Percentiles rank a stretch among this genome's conserved stretches.
phyloP scores from a whole-genome alignment of 192 early-diverging fungal species.

The Coemansia sp. region DNA sequence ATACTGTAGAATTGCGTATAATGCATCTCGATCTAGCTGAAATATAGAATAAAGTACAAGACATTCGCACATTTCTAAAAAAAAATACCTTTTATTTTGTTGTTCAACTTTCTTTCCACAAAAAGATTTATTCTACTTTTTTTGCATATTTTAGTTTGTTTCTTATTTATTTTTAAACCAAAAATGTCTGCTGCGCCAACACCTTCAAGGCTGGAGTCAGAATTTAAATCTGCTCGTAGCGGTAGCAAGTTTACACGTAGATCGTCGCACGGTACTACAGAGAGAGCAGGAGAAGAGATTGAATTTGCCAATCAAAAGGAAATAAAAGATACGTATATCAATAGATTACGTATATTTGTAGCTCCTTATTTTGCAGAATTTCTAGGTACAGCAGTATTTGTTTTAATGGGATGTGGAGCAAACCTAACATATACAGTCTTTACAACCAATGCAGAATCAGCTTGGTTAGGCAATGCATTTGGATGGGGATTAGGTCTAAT shows the following conservation, averaged over 20 bases:
- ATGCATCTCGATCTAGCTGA: no score
- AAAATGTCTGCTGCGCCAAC: constrained; percentile 15
- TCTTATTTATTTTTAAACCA: neutral
- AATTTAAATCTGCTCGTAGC: constrained; percentile 9
- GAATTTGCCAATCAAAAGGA: constrained; percentile 41
- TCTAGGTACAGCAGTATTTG: constrained; percentile 45
- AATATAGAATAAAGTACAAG: no score
- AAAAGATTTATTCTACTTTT: neutral
- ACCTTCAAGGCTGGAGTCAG: constrained; percentile 1
- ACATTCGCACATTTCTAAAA: no score
- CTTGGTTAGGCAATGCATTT: constrained; percentile 51
- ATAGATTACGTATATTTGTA: constrained; percentile 39
- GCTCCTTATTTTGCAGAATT: constrained; percentile 54
- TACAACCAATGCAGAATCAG: constrained; percentile 44
- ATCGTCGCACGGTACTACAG: constrained; percentile 12
- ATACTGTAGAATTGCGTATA: no score
- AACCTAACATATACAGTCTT: constrained; percentile 41
- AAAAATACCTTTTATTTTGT: no score
- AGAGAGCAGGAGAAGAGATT: constrained; percentile 44
- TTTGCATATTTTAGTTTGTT: neutral
- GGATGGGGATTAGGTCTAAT: constrained; percentile 53
- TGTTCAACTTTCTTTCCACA: no score
- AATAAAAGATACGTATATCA: constrained; percentile 35
- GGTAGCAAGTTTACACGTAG: constrained; percentile 18
- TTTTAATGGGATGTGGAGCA: constrained; percentile 44